Conservation (phyloP, 2,329 filamentous ascomycete species). For the Pestalotiopsis sp. region DNA sequence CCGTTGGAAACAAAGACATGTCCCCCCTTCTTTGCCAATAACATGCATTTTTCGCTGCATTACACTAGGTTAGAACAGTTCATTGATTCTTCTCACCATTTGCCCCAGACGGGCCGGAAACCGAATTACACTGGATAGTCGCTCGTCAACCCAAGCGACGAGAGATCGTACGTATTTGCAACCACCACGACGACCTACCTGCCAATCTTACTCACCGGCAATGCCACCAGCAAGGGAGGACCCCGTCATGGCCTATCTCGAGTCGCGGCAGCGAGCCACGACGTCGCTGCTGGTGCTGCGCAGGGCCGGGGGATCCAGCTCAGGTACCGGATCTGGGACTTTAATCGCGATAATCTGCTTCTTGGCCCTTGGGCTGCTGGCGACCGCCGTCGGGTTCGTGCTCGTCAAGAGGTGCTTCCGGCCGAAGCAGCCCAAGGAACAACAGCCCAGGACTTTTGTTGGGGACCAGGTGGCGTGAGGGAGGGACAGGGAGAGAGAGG, state of each 20-base stretch:
- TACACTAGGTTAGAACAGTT: too few relatives aligned
- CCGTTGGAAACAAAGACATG: too few relatives aligned
- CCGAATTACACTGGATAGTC: too few relatives aligned
- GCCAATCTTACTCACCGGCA: neutral
- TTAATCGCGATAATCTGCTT: conserved; percentile 7
- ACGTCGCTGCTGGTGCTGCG: neutral
- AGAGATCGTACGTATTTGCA: too few relatives aligned
- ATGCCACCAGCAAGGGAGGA: neutral
- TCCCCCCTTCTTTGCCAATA: too few relatives aligned
- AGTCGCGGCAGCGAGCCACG: neutral
- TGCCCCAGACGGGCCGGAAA: too few relatives aligned
- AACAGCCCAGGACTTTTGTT: neutral
- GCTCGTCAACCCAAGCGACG: too few relatives aligned
- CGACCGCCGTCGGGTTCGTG: neutral
- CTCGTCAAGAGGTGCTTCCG: conserved; percentile 1
- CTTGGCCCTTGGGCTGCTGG: neutral
- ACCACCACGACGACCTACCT: neutral
- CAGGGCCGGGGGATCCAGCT: neutral
- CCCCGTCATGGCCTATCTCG: neutral
- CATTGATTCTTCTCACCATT: too few relatives aligned
- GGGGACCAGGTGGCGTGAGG: neutral
- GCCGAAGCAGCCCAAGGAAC: neutral
- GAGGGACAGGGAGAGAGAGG: too few relatives aligned
- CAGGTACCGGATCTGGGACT: neutral
- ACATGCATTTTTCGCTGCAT: too few relatives aligned